These are phyloP conservation scores for Aspergillus conjunctus DNA, from an alignment of 495 filamentous ascomycete genomes.

Conservation along the genomic window DNA sequence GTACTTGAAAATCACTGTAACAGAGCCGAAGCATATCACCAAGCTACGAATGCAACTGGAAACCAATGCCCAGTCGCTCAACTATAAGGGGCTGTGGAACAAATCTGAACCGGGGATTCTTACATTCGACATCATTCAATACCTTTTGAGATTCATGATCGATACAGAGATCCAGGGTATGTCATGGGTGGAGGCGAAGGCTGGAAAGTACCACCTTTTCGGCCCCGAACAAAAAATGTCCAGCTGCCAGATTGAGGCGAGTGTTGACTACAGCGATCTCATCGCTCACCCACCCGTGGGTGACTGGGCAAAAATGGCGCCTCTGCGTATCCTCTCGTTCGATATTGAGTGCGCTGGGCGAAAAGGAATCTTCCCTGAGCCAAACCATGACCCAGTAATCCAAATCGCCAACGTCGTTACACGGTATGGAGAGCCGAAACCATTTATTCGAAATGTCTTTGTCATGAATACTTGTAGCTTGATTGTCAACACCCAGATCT, in stretches of 20 bases:
- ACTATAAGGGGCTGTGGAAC: slow-evolving; percentile 91
- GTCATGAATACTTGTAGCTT: slow-evolving; percentile 85
- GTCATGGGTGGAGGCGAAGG: slow-evolving; percentile 92
- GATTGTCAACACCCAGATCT: slow-evolving; percentile 93
- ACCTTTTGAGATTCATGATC: slow-evolving; percentile 95
- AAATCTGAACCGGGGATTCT: slow-evolving; percentile 65
- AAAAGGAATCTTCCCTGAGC: slow-evolving; percentile 95
- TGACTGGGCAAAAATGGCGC: slow-evolving; percentile 99
- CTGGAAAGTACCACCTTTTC: slow-evolving; percentile 70
- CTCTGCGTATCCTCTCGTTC: slow-evolving; percentile 88
- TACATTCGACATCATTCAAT: slow-evolving; percentile 95
- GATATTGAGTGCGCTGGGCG: slow-evolving; percentile 99
- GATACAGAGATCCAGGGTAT: slow-evolving; percentile 90
- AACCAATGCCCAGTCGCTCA: slow-evolving; percentile 60
- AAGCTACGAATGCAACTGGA: slow-evolving; percentile 74
- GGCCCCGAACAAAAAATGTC: slow-evolving; percentile 64
- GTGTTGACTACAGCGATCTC: slow-evolving; percentile 76
- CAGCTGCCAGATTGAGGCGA: slow-evolving; percentile 93
- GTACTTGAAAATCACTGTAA: slow-evolving; percentile 90
- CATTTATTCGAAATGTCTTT: slow-evolving; percentile 96
- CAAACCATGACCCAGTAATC: slow-evolving; percentile 89
- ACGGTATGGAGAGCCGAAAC: slow-evolving; percentile 90
- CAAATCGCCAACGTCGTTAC: slow-evolving; percentile 99
- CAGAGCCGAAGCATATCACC: slow-evolving; percentile 78
- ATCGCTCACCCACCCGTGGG: slow-evolving; percentile 87